phyloP scores from a whole-genome alignment of 768 basidiomycete genomes.

The Suillus placidus region DNA sequence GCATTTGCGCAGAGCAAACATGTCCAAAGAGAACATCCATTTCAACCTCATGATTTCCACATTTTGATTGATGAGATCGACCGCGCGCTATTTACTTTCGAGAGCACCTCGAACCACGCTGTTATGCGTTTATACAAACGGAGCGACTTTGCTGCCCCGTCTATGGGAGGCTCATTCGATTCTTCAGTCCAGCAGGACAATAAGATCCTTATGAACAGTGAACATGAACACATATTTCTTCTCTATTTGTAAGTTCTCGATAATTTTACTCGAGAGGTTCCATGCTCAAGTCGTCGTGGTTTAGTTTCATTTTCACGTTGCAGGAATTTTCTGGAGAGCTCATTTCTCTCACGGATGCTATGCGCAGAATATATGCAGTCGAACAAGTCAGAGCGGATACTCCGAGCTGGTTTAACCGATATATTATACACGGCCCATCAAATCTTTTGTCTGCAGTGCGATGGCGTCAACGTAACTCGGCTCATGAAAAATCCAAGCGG shows the following conservation, averaged over 20 bases:
- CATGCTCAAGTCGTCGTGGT: not conserved
- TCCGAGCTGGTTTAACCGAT: constrained; percentile 44
- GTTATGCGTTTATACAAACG: constrained; percentile 73
- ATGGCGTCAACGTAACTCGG: constrained; percentile 18
- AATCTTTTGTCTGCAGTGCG: constrained; percentile 25
- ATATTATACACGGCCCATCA: constrained; percentile 29
- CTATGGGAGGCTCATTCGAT: constrained; percentile 18
- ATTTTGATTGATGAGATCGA: constrained; percentile 68
- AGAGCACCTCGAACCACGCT: constrained; percentile 83
- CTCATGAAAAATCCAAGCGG: constrained; percentile 19
- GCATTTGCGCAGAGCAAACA: constrained; percentile 55
- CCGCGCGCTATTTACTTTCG: constrained; percentile 70
- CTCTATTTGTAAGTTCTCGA: constrained; percentile 81
- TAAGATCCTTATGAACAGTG: constrained; percentile 43
- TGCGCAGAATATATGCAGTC: constrained; percentile 74
- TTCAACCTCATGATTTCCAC: constrained; percentile 62
- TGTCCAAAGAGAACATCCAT: constrained; percentile 32
- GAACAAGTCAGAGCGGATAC: constrained; percentile 51
- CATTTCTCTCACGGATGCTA: constrained; percentile 78
- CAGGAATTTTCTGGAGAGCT: constrained; percentile 93
- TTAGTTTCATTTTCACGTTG: constrained; percentile 92
- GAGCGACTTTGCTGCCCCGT: constrained; percentile 38
- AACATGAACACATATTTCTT: constrained; percentile 85
- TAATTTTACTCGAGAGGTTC: not conserved
- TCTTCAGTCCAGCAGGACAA: constrained; percentile 34